These are phyloP conservation scores for Herpetospermum pedunculosum DNA, from an alignment of 306 rosid genomes.

Conservation along the genomic window DNA sequence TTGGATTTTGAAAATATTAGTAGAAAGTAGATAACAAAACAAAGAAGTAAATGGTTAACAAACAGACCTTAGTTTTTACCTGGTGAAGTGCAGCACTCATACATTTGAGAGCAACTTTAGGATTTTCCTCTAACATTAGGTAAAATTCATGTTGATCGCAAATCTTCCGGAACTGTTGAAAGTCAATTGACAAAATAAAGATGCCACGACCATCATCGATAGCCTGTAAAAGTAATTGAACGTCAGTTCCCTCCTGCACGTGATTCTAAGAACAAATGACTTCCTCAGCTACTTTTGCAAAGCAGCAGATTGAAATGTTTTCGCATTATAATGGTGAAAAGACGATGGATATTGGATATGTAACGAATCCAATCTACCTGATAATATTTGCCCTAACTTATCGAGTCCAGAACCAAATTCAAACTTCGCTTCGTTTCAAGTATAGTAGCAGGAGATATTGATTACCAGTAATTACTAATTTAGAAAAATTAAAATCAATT, in stretches of 20 bases:
- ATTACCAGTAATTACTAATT: neutral
- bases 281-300: neutral
- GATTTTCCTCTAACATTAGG: slow-evolving; percentile 47
- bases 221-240: neutral
- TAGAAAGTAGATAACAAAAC: too few species aligned
- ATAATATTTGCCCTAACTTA: neutral
- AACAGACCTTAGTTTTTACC: slow-evolving; percentile 41
- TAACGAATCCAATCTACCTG: neutral
- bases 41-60: too few species aligned
- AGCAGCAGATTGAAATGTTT: neutral
- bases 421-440: neutral
- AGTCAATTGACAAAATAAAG: slow-evolving; percentile 47
- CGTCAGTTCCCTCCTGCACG: neutral
- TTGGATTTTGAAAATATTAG: too few species aligned
- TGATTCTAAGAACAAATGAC: neutral
- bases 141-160: slow-evolving; percentile 38
- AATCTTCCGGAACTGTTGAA: slow-evolving; percentile 39
- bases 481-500: neutral
- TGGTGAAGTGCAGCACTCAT: slow-evolving; percentile 66
- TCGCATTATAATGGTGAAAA: neutral
- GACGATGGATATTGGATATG: neutral
- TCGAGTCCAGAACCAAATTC: neutral
- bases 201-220: slow-evolving; percentile 31
- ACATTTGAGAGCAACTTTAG: slow-evolving; percentile 62
- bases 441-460: neutral